These are phyloP conservation scores for Psilocybe cyanescens DNA, from an alignment of 768 basidiomycete species.

Conservation along the genomic window DNA sequence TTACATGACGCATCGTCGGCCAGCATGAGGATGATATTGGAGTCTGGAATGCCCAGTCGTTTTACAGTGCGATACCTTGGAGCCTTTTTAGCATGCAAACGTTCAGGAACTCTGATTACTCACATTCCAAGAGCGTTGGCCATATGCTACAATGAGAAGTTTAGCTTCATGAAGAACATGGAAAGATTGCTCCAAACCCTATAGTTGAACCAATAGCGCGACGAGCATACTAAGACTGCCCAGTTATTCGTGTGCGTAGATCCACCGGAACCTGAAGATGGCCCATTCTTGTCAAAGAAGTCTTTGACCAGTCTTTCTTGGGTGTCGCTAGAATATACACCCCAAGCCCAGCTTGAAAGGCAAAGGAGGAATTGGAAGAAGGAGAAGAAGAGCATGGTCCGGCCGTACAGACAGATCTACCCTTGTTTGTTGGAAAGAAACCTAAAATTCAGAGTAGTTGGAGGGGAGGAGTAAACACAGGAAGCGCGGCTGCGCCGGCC, in stretches of 20 bases:
- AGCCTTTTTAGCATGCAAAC: neutral
- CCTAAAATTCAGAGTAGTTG: neutral
- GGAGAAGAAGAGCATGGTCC: slow-evolving; percentile 33
- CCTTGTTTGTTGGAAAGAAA: neutral
- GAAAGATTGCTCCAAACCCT: slow-evolving; percentile 56
- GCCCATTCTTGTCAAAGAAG: slow-evolving; percentile 49
- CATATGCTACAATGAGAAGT: slow-evolving; percentile 77
- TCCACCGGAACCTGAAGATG: slow-evolving; percentile 19
- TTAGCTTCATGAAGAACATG: neutral
- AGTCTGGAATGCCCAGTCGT: slow-evolving; percentile 96
- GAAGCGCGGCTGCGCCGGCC: neutral
- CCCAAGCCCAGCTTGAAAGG: slow-evolving; percentile 39
- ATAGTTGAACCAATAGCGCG: slow-evolving; percentile 99
- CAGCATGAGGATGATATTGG: slow-evolving; percentile 98
- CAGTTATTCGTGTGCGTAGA: slow-evolving; percentile 93
- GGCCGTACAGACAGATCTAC: neutral
- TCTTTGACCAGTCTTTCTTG: slow-evolving; percentile 44
- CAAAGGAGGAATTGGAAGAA: slow-evolving; percentile 34
- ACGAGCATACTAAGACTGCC: slow-evolving; percentile 96
- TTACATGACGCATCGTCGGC: slow-evolving; percentile 97
- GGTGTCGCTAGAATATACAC: slow-evolving; percentile 26
- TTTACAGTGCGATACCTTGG: slow-evolving; percentile 97
- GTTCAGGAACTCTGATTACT: slow-evolving; percentile 19
- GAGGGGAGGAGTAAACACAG: neutral
- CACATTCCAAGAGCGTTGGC: slow-evolving; percentile 97